A percentile compares a stretch with the other conserved stretches of the same genome.
phyloP scores from a whole-genome alignment of 2,329 filamentous ascomycete genomes.

The Thielaviopsis populi region DNA sequence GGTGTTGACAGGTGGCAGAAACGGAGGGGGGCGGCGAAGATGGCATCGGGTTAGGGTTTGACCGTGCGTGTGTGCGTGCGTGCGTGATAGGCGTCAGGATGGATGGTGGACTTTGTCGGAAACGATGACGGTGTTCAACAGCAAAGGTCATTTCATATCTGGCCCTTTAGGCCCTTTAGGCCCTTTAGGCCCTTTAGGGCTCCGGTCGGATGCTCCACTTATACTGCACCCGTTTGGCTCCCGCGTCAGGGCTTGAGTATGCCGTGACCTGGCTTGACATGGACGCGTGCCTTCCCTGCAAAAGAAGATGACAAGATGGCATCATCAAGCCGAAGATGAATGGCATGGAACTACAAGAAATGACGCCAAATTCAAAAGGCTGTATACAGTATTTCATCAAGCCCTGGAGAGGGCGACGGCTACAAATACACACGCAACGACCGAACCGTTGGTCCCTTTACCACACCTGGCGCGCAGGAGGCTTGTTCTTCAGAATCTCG shows the following conservation, averaged over 20 bases:
- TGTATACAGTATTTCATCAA: not conserved
- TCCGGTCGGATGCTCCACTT: not conserved
- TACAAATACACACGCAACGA: too few relatives aligned
- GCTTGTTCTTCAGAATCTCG: conserved; percentile 42
- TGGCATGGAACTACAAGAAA: not conserved
- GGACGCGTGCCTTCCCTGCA: not conserved
- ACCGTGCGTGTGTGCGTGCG: too few relatives aligned
- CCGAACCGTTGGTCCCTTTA: not conserved
- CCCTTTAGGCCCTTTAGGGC: too few relatives aligned
- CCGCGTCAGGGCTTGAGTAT: not conserved
- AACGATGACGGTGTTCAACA: too few relatives aligned
- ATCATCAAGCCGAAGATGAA: not conserved
- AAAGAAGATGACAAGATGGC: not conserved
- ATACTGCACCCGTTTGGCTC: not conserved
- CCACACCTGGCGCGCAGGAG: conserved; percentile 25
- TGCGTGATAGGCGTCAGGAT: too few relatives aligned
- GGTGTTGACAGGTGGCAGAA: too few relatives aligned
- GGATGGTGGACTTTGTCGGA: too few relatives aligned
- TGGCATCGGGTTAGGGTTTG: too few relatives aligned
- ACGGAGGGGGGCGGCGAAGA: too few relatives aligned
- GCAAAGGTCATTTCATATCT: too few relatives aligned
- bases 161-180: too few relatives aligned
- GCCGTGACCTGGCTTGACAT: not conserved
- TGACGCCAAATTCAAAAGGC: not conserved
- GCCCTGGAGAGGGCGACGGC: not conserved